These are phyloP conservation scores for Gracilaria domingensis DNA, from an alignment of 23 red algal genomes.

Conservation along the genomic window DNA sequence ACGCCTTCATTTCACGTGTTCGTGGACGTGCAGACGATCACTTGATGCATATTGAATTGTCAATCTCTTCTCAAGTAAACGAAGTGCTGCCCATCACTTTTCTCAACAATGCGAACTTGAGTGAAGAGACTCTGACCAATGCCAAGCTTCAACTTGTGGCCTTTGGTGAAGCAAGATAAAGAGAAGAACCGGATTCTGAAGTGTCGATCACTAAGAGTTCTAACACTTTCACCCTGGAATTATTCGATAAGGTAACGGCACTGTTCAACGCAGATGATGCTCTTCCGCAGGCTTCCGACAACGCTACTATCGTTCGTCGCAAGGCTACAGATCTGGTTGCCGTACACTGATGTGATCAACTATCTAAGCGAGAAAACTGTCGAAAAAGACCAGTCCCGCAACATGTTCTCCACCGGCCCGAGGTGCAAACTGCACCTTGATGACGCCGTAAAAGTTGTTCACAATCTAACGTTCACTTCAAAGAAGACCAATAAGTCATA, in stretches of 20 bases:
- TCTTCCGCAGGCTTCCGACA: neutral
- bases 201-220: neutral
- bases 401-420: neutral
- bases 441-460: neutral
- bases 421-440: neutral
- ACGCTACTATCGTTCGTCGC: neutral
- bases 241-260: neutral
- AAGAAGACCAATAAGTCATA: neutral
- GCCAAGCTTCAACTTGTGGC: conserved; percentile 27
- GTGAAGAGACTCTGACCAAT: conserved; percentile 40
- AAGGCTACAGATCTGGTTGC: neutral
- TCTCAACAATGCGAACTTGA: conserved; percentile 10
- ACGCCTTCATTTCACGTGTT: conserved; percentile 3
- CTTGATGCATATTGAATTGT: neutral
- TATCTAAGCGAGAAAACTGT: neutral
- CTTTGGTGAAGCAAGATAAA: conserved; percentile 20
- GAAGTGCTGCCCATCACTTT: conserved; percentile 3
- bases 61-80: neutral
- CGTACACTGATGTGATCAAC: neutral
- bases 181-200: neutral
- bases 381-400: neutral
- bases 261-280: neutral
- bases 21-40: neutral
- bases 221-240: neutral
- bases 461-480: neutral